Base-by-base conservation (phyloP, 768 basidiomycete species). In the Termitomyces sp. region DNA sequence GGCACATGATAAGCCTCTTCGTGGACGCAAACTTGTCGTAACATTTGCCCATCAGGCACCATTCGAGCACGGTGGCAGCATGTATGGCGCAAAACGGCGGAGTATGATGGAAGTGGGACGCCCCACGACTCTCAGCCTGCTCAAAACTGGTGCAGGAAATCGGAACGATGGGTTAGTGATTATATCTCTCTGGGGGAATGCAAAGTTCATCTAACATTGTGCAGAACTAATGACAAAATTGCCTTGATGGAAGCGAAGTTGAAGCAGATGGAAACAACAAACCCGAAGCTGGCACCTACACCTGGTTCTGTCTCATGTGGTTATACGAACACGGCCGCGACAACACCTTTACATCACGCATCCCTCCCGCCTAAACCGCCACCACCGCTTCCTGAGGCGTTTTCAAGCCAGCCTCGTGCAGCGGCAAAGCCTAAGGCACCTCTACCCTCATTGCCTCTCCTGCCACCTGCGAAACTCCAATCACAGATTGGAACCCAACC, bases 221-320 rank as follows among this genome's bases (percentile, higher is more conserved):
- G 60, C 68, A 96, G 92, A 54, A 95, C 92, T 2, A 77, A 83
- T 48, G 87, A 86, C 67, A 97, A 98, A 75, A 99, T 99, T 66
- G 94, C 95, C 8, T 84, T 89, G 68, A 90, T 98, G 83, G 97
- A 99, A 74, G 96, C 96, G 2, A 99, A 99, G 73, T 79, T 99
- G 29, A 83, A 86, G 17, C 85, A 92, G 64, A 86, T 97, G 83
- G 85, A 86, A 67, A 70, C 73, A 53, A 72, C 73, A 32, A 73
- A 73, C 53, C 74, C 73, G 12, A 71, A 67, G 36, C 66, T 63
- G 14, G 31, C 49, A 59, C 37, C 60, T 20, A 34, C 63, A 49
- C 58, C 69, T 10, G 65, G 63, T 17, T 63, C 6, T 29, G 60
- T 50, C 46, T 61, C 36, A 31, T 47, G 47, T 36, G 54, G 40